Percentiles rank a stretch among this genome's conserved stretches.
Conservation (phyloP, 2,329 filamentous ascomycete genomes). For the Neophaeococcomyces mojaviensis region DNA sequence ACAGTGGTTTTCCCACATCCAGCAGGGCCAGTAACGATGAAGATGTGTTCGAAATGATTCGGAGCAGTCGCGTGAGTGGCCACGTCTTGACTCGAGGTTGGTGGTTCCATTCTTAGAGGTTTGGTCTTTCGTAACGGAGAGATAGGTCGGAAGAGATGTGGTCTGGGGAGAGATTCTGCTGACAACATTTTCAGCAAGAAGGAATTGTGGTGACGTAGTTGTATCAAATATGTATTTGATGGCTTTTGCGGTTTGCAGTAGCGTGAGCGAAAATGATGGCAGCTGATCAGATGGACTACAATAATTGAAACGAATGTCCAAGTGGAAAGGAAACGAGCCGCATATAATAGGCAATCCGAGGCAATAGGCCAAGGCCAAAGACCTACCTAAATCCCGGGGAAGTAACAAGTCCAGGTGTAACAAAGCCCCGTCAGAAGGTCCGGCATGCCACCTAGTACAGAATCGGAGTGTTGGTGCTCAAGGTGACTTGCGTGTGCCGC, state of each 20-base stretch:
- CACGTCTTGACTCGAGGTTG: constrained; percentile 12
- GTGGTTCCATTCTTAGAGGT: constrained; percentile 10
- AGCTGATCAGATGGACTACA: constrained; percentile 11
- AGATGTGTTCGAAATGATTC: constrained; percentile 56
- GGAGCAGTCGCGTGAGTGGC: constrained; percentile 8
- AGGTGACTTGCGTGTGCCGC: too few relatives aligned
- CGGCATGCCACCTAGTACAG: too few relatives aligned
- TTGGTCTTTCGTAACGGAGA: constrained; percentile 10
- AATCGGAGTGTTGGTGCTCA: too few relatives aligned
- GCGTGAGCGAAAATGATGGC: constrained; percentile 7
- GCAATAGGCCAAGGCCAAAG: too few relatives aligned
- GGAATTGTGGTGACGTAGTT: constrained; percentile 4
- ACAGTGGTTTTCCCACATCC: constrained; percentile 75
- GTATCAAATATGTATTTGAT: constrained; percentile 1
- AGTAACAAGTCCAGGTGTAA: too few relatives aligned
- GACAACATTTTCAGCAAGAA: constrained; percentile 32
- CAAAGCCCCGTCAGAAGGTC: too few relatives aligned
- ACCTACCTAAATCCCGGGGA: too few relatives aligned
- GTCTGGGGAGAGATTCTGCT: constrained; percentile 24
- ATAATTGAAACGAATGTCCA: too few relatives aligned
- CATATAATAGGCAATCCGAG: too few relatives aligned
- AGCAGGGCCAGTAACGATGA: constrained; percentile 71
- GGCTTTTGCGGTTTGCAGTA: too few relatives aligned
- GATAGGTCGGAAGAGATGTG: constrained; percentile 12
- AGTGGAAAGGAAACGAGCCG: constrained; percentile 10